These are phyloP conservation scores for Malus hybrid DNA, from an alignment of 331 rosid genomes.

Conservation along the genomic window DNA sequence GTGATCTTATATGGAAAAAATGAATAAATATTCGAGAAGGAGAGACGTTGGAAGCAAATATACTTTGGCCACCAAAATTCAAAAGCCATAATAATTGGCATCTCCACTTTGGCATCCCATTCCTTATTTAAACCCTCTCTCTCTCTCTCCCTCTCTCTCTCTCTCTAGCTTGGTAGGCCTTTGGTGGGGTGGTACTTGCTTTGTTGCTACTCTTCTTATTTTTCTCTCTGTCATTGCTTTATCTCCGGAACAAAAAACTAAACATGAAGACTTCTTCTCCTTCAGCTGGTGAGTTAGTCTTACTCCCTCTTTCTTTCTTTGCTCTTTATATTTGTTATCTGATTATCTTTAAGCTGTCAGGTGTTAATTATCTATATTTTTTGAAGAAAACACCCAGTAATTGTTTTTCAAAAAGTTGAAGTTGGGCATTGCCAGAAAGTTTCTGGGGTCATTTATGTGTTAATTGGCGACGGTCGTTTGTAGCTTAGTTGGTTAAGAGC, in stretches of 20 bases:
- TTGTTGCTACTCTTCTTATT: not conserved
- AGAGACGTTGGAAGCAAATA: not conserved
- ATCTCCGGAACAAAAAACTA: no score
- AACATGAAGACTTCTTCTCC: constrained; percentile 16
- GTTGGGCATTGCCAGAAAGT: not conserved
- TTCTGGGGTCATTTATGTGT: constrained; percentile 1
- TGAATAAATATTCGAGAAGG: not conserved
- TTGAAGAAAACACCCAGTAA: not conserved
- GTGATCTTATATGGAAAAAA: no score
- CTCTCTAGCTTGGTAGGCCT: not conserved
- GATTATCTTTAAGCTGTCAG: not conserved
- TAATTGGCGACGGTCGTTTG: not conserved
- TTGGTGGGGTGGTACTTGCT: no score
- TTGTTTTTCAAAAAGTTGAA: not conserved
- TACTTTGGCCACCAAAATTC: not conserved
- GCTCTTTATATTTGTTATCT: not conserved
- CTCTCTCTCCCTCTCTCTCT: not conserved
- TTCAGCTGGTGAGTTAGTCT: constrained; percentile 1
- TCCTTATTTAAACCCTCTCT: no score
- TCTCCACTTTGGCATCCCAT: constrained; percentile 28
- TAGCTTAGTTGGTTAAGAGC: no score
- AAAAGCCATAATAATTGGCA: constrained; percentile 21
- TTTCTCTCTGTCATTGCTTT: not conserved
- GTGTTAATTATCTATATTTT: not conserved
- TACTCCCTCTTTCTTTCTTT: not conserved